A percentile compares a stretch with the other conserved stretches of the same genome.
Conservation (phyloP, 108 stramenopile genomes). For the Cylindrotheca closterium region DNA sequence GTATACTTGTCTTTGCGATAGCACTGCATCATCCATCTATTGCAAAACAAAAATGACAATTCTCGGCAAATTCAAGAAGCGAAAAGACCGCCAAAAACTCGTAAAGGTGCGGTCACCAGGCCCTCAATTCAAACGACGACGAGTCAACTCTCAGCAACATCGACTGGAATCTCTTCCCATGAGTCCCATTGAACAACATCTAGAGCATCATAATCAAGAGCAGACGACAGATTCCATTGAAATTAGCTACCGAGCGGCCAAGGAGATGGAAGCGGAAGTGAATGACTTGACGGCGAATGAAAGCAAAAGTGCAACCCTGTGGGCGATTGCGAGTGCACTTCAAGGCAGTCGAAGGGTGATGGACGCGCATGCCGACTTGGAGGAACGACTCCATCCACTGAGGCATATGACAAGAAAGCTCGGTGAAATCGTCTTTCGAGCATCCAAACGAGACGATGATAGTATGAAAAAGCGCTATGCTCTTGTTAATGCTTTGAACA, state of each 20-base stretch:
- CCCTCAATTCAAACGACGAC: neutral
- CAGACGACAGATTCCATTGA: neutral
- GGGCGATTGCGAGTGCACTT: constrained; percentile 13
- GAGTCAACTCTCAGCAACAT: constrained; percentile 3
- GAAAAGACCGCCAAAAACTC: neutral
- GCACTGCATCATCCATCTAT: too few relatives aligned
- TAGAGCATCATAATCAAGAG: neutral
- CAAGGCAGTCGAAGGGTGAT: constrained; percentile 14
- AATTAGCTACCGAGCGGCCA: neutral
- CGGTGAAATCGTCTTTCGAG: neutral
- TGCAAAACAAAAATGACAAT: constrained; percentile 16
- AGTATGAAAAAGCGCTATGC: constrained; percentile 21
- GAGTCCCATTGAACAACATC: constrained; percentile 5
- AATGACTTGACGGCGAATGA: neutral
- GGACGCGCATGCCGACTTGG: neutral
- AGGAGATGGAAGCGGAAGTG: constrained; percentile 6
- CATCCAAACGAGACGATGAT: constrained; percentile 15
- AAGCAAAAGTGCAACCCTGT: neutral
- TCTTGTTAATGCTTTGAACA: constrained; percentile 23
- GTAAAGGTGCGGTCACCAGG: constrained; percentile 1
- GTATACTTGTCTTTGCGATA: too few relatives aligned
- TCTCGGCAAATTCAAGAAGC: constrained; percentile 11
- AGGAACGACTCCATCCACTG: neutral
- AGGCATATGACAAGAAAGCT: neutral
- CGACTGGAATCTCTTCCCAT: neutral